phyloP scores from a whole-genome alignment of 371 early-diverging fungal genomes.

The Funneliformis caledonium region DNA sequence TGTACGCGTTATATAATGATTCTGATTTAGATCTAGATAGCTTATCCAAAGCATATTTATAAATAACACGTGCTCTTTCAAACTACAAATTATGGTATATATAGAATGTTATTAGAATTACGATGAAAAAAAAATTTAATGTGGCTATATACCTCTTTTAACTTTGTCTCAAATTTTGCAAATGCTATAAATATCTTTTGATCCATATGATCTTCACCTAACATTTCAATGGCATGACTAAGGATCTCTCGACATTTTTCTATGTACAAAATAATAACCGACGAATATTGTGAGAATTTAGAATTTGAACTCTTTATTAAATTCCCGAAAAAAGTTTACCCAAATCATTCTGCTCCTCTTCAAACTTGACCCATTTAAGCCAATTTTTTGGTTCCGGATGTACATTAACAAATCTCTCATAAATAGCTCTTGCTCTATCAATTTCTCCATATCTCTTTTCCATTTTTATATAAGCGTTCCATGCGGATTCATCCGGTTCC shows the following conservation, averaged over 20 bases:
- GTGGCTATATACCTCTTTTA: constrained; percentile 68
- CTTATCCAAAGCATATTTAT: constrained; percentile 90
- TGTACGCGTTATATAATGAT: constrained; percentile 89
- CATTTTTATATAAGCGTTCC: constrained; percentile 94
- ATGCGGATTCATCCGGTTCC: constrained; percentile 93
- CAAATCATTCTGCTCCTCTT: constrained; percentile 78
- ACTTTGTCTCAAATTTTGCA: constrained; percentile 92
- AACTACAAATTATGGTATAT: constrained; percentile 47
- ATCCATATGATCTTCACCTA: constrained; percentile 89
- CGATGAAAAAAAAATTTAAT: background rate
- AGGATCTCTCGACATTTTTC: constrained; percentile 86
- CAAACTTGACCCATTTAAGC: constrained; percentile 96
- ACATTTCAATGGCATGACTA: constrained; percentile 83
- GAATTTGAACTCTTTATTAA: background rate
- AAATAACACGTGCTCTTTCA: constrained; percentile 95
- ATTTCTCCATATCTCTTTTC: constrained; percentile 88
- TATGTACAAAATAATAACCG: constrained; percentile 40
- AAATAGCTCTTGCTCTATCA: constrained; percentile 81
- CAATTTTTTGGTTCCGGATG: constrained; percentile 95
- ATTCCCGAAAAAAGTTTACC: constrained; percentile 47
- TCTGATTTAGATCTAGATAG: constrained; percentile 84
- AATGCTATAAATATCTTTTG: constrained; percentile 91
- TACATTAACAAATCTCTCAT: constrained; percentile 83
- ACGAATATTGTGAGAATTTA: background rate
- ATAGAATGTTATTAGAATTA: background rate